Evolutionary conservation across 768 basidiomycete species (phyloP), one percentile per base, ranked within the genome.

Genomic region (Lactifluus subvellereus): DNA sequence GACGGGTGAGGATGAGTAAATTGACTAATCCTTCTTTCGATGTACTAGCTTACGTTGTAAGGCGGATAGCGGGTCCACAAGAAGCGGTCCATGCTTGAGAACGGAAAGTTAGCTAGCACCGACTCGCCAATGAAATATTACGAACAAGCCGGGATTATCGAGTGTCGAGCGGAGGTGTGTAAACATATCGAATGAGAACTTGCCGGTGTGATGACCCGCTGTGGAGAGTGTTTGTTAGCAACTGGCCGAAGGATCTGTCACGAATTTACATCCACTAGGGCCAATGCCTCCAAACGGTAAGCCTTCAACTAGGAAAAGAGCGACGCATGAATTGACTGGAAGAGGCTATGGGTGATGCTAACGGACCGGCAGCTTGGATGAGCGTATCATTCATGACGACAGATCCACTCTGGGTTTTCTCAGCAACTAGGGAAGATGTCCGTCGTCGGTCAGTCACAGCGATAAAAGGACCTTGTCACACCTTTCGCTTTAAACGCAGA

Each of bases 251-350:
- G 33, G 18, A 68, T 43, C 18, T 20, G 8, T 37, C 16, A 18
- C 6, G 48, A 11, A 71, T 87, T 66, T 71, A 90, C 89, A 81
- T 72, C 90, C 90, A 68, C 86, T 88, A 4, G 79, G 74, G 2
- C 89, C 89, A 48, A 82, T 77, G 30, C 89, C 90, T 42, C 89
- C 89, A 61, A 91, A 88, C 7, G 90, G 89, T 38, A 90, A 70
- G 11, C 84, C 86, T 13, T 84, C 79, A 11, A 77, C 84, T 84
- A 61, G 32, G 59, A 62, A 56, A 57, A 64, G 14, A 8, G 6
- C 42, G 33, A 48, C 48, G 40, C 11, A 16, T 38, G 48, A 59
- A 55, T 2, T 27, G 22, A 47, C 22, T 30, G 11, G 33, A 52
- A 48, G 48, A 27, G 10, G 47, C 6, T 13, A 30, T 4, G 14